phyloP scores from a whole-genome alignment of 2,329 filamentous ascomycete species.

The Trichoderma koningiopsis region DNA sequence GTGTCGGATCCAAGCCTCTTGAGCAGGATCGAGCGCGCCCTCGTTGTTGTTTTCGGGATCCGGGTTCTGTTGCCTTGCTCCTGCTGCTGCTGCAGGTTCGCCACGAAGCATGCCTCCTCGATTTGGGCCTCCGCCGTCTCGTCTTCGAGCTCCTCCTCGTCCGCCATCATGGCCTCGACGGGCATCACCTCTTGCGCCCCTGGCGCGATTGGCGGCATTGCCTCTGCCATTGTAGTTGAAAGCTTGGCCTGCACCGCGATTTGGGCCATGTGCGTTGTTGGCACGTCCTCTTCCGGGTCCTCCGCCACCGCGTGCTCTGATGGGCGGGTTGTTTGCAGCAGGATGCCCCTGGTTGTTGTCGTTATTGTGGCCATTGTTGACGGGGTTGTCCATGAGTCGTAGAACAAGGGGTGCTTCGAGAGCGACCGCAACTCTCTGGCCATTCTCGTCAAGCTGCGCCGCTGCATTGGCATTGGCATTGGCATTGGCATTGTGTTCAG shows the following conservation, averaged over 20 bases:
- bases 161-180: slow-evolving; percentile 18
- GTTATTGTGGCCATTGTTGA: neutral
- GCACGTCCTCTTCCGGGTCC: slow-evolving; percentile 20
- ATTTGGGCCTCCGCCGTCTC: slow-evolving; percentile 28
- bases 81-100: neutral
- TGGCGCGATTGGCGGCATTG: slow-evolving; percentile 12
- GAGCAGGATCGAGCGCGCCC: slow-evolving; percentile 47
- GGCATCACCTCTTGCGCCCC: slow-evolving; percentile 17
- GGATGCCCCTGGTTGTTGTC: slow-evolving; percentile 25
- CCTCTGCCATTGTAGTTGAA: slow-evolving; percentile 17
- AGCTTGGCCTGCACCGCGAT: slow-evolving; percentile 11
- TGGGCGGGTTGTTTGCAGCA: slow-evolving; percentile 10
- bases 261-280: neutral
- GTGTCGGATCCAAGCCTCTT: slow-evolving; percentile 56
- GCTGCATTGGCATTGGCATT: slow-evolving; percentile 31
- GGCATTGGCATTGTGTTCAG: slow-evolving; percentile 36
- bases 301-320: neutral
- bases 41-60: neutral
- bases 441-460: slow-evolving; percentile 34
- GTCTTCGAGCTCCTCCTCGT: slow-evolving; percentile 21
- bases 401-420: slow-evolving; percentile 60
- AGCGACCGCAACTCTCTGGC: slow-evolving; percentile 47
- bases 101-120: slow-evolving; percentile 8
- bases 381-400: slow-evolving; percentile 49
- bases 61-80: neutral